Evolutionary conservation across 805 yeast genomes (phyloP).

Genomic region (Candida xyloterini): DNA sequence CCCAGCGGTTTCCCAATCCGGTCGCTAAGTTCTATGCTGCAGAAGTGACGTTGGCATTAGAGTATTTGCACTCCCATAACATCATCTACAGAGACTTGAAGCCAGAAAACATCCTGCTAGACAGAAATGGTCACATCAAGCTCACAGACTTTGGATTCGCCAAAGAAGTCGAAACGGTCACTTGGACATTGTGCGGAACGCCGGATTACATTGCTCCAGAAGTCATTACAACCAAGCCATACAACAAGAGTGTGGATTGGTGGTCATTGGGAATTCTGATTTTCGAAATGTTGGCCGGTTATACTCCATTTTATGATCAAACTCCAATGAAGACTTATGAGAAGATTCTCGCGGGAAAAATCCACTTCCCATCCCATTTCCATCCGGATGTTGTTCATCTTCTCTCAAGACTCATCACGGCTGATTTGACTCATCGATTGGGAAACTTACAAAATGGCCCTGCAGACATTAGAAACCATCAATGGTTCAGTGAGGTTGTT

Average conservation of each 20-base stretch:
- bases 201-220: conserved; percentile 67
- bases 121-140: conserved; percentile 58
- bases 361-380: conserved; percentile 53
- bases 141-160: conserved; percentile 64
- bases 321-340: conserved; percentile 66
- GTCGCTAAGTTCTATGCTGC: conserved; percentile 65
- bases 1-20: conserved; percentile 59
- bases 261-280: conserved; percentile 62
- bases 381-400: conserved; percentile 55
- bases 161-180: conserved; percentile 56
- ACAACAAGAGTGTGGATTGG: conserved; percentile 63
- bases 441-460: conserved; percentile 60
- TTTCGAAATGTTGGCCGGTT: conserved; percentile 62
- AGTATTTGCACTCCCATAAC: conserved; percentile 54
- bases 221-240: conserved; percentile 60
- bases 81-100: conserved; percentile 60
- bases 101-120: conserved; percentile 58
- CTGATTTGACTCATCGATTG: conserved; percentile 53
- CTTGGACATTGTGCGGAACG: conserved; percentile 62
- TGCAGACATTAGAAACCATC: conserved; percentile 54
- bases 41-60: conserved; percentile 56
- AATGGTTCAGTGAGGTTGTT: conserved; percentile 59
- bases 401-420: conserved; percentile 49
- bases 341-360: conserved; percentile 53
- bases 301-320: conserved; percentile 61